Base-by-base conservation (phyloP, 805 yeast genomes). In the Candida suzukii region DNA sequence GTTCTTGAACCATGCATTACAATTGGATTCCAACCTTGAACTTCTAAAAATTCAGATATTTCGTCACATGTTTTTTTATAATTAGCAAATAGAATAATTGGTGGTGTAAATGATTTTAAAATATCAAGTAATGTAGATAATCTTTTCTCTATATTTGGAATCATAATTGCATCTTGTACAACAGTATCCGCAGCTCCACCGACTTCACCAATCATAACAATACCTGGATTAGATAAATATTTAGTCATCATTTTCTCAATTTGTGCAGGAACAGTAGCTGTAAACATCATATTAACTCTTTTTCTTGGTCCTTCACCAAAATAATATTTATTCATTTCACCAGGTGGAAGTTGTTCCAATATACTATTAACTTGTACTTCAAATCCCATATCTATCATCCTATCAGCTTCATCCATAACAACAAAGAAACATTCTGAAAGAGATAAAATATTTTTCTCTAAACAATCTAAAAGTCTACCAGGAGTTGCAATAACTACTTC, bases 371-470 rank as follows among this genome's bases (percentile, higher is more conserved):
- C 74, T 53, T 88, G 88, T 27, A 76, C 83, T 57, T 88, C 96
- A 58, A 91, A 91, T 4, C 97, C 97, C 76, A 91, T 73, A 58
- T 88, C 96, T 34, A 91, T 80, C 98, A 91, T 91, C 49, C 90
- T 70, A 60, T 91, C 99, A 2, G 96, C 96, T 62, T 91, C 99
- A 64, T 91, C 99, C 67, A 90, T 70, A 2, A 86, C 81, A 19
- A 91, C 62, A 46, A 78, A 83, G 46, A 71, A 71, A 46, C 95
- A 76, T 44, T 76, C 76, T 31, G 64, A 66, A 27, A 90, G 61
- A 1, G 72, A 73, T 3, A 88, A 45, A 18, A 83, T 65, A n/a
- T 78, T 76, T 40, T 83, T 67, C 42, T 83, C 88, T 16, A 90
- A 47, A 45, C 88, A 78, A 53, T 91, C 99, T 12, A 88, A 71